A percentile compares a stretch with the other conserved stretches of the same genome.
phyloP scores from a whole-genome alignment of 2,329 filamentous ascomycete species.

The Cladorrhinum sp. region DNA sequence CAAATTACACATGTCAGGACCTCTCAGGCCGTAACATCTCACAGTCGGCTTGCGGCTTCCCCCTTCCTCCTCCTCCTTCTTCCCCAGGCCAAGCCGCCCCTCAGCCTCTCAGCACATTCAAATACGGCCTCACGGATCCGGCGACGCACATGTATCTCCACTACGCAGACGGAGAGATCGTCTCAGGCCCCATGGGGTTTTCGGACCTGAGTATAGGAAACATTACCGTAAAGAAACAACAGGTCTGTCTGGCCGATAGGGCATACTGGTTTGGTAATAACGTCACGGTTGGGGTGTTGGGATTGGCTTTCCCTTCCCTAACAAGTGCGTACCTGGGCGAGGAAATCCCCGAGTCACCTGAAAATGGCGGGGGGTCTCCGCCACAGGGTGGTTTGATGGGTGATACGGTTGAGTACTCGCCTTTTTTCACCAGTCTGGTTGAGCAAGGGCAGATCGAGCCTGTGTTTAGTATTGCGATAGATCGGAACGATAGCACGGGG shows the following conservation, averaged over 20 bases:
- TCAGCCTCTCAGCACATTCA: constrained; percentile 41
- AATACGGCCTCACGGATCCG: constrained; percentile 35
- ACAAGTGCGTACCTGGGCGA: constrained; percentile 49
- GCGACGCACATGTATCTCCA: constrained; percentile 45
- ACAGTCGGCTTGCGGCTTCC: not conserved
- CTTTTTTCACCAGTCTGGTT: constrained; percentile 49
- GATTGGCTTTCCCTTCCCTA: constrained; percentile 49
- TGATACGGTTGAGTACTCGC: constrained; percentile 43
- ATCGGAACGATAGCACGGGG: constrained; percentile 45
- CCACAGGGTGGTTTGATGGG: no score
- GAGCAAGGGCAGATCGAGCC: constrained; percentile 44
- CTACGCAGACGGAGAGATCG: constrained; percentile 49
- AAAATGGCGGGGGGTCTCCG: no score
- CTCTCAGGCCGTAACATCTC: constrained; percentile 18
- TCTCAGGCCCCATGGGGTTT: constrained; percentile 46
- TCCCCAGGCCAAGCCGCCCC: constrained; percentile 29
- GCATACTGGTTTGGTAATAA: constrained; percentile 54
- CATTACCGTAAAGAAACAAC: constrained; percentile 43
- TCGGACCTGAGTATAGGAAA: constrained; percentile 47
- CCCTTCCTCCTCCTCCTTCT: no score
- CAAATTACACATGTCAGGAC: constrained; percentile 43
- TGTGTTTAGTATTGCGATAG: constrained; percentile 47
- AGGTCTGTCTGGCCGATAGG: constrained; percentile 47
- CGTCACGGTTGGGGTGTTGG: constrained; percentile 49
- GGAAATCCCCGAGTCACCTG: no score